A percentile compares a stretch with the other conserved stretches of the same genome.
Evolutionary conservation across 139 green algal genomes (phyloP).

Genomic region (Nannochloris sp.): DNA sequence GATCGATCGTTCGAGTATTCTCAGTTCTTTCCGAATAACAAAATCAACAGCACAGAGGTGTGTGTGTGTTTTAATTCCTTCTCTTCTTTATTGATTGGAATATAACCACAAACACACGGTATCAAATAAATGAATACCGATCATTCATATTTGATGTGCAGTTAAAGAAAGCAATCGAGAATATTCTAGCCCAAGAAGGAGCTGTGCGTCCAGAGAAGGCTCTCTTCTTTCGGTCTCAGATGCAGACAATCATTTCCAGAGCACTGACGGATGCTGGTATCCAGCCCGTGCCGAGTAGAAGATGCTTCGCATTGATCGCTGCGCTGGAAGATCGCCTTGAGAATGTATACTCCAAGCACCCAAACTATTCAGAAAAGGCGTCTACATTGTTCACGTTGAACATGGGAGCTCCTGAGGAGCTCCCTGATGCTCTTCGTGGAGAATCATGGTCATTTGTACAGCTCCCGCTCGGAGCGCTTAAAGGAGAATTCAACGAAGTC

Average conservation of each 20-base stretch:
- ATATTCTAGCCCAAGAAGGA: conserved; percentile 57
- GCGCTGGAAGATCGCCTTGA: conserved; percentile 82
- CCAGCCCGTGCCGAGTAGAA: conserved; percentile 74
- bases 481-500: conserved; percentile 27
- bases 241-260: conserved; percentile 96
- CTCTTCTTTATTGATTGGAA: too few species aligned
- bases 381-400: conserved; percentile 74
- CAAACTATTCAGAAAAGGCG: conserved; percentile 70
- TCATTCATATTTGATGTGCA: conserved; percentile 24
- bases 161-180: conserved; percentile 63
- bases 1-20: conserved; percentile 77
- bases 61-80: too few species aligned
- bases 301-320: conserved; percentile 77
- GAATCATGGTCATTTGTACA: conserved; percentile 97
- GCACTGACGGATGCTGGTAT: conserved; percentile 85
- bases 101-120: too few species aligned
- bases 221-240: conserved; percentile 91
- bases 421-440: conserved; percentile 84
- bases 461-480: conserved; percentile 72
- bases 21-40: conserved; percentile 95
- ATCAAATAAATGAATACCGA: too few species aligned
- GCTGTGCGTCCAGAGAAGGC: conserved; percentile 57
- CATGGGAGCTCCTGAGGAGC: conserved; percentile 62
- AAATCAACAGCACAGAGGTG: conserved; percentile 87
- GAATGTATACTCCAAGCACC: conserved; percentile 75